phyloP scores from a whole-genome alignment of 352 stramenopile species.

The Thraustotheca clavata region DNA sequence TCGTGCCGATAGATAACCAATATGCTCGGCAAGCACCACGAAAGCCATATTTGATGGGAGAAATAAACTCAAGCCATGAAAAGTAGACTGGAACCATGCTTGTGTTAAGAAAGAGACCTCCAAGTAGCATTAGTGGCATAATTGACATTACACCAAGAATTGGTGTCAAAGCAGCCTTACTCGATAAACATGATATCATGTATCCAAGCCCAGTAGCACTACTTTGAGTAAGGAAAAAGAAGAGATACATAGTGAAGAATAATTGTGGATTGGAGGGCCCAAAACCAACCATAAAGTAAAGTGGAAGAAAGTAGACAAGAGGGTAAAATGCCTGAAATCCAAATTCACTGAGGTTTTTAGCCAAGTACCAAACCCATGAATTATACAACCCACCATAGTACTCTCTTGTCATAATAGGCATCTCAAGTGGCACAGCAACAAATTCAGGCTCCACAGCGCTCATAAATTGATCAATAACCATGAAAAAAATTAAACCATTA shows the following conservation, averaged over 20 bases:
- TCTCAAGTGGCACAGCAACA: constrained; percentile 31
- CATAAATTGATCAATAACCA: constrained; percentile 41
- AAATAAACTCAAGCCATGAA: constrained; percentile 36
- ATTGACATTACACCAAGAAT: constrained; percentile 32
- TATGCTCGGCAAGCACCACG: constrained; percentile 12
- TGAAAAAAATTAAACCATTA: constrained; percentile 34
- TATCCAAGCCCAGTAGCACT: constrained; percentile 28
- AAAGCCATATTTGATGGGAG: constrained; percentile 39
- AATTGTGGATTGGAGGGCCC: constrained; percentile 27
- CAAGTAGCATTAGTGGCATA: constrained; percentile 37
- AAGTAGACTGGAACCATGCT: constrained; percentile 33
- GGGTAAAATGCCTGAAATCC: constrained; percentile 35
- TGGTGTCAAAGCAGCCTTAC: constrained; percentile 26
- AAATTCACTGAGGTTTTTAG: constrained; percentile 43
- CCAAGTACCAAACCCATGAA: constrained; percentile 34
- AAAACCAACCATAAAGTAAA: constrained; percentile 39
- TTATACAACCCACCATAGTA: constrained; percentile 33
- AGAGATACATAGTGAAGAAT: constrained; percentile 31
- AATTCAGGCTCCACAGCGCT: constrained; percentile 29
- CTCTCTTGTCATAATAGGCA: constrained; percentile 38
- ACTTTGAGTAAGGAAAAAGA: constrained; percentile 33
- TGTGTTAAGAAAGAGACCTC: constrained; percentile 37
- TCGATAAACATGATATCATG: constrained; percentile 31
- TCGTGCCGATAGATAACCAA: not conserved
- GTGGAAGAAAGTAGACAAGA: constrained; percentile 31